Conservation (phyloP, 2,329 filamentous ascomycete species). For the Aspergillus brunneoviolaceus region DNA sequence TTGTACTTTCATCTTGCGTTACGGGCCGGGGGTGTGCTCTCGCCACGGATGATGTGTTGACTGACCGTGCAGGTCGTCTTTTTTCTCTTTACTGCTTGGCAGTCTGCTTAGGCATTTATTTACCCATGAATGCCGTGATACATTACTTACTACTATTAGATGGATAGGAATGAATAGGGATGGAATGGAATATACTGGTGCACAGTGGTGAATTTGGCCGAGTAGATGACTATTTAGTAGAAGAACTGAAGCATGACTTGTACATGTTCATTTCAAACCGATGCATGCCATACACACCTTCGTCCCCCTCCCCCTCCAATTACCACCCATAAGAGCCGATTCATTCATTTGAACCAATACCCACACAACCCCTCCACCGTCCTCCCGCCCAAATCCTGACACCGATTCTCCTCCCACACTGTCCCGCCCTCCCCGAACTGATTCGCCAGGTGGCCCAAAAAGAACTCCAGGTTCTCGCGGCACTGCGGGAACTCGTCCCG, state of each 20-base stretch:
- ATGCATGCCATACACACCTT: too few species aligned
- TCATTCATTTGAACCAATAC: slow-evolving; percentile 5
- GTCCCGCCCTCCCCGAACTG: slow-evolving; percentile 33
- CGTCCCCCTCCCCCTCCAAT: too few species aligned
- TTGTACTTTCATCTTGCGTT: background rate
- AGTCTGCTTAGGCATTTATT: background rate
- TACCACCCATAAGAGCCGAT: too few species aligned
- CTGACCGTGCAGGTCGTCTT: background rate
- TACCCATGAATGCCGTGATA: background rate
- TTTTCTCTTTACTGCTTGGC: slow-evolving; percentile 1
- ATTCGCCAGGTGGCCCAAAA: slow-evolving; percentile 34
- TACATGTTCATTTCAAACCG: too few species aligned
- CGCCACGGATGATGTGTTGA: background rate
- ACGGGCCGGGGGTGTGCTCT: background rate
- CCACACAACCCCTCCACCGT: slow-evolving; percentile 16
- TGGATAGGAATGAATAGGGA: background rate
- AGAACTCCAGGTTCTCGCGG: slow-evolving; percentile 35
- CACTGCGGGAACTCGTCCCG: slow-evolving; percentile 29
- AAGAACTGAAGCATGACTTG: too few species aligned
- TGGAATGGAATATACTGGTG: background rate
- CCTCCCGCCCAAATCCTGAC: slow-evolving; percentile 23
- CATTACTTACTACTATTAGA: background rate
- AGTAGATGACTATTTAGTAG: too few species aligned
- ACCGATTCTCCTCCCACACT: slow-evolving; percentile 35
- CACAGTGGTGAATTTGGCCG: background rate